Conservation (phyloP, 2,329 filamentous ascomycete species). For the Colletotrichum theobromicola region DNA sequence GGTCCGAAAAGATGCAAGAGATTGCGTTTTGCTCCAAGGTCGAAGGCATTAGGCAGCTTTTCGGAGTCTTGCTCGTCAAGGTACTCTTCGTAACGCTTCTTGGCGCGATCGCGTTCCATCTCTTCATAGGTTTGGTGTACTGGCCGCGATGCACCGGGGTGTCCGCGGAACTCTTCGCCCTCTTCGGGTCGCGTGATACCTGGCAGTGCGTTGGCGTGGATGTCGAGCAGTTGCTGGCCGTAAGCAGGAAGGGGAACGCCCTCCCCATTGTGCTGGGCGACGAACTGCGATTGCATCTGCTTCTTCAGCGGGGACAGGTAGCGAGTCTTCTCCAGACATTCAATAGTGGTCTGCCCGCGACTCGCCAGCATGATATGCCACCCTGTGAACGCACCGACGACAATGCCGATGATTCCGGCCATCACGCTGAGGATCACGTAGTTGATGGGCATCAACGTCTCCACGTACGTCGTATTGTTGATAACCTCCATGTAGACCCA, state of each 20-base stretch:
- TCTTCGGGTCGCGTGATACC: conserved; percentile 83
- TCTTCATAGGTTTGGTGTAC: conserved; percentile 59
- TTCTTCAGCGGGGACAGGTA: conserved; percentile 84
- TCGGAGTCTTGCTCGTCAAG: conserved; percentile 89
- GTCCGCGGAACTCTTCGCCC: conserved; percentile 65
- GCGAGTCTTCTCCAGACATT: conserved; percentile 93
- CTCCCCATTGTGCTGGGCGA: conserved; percentile 58
- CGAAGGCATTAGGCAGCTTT: conserved; percentile 90
- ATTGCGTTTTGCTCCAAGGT: conserved; percentile 84
- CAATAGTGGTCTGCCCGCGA: conserved; percentile 89
- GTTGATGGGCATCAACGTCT: conserved; percentile 85
- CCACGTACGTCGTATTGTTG: conserved; percentile 70
- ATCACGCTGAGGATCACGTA: conserved; percentile 88
- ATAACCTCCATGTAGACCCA: conserved; percentile 91
- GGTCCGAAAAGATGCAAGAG: conserved; percentile 82
- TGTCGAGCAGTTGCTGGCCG: conserved; percentile 78
- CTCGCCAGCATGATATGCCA: conserved; percentile 89
- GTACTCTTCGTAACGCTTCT: conserved; percentile 70
- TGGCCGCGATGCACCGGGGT: conserved; percentile 38
- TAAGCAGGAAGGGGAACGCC: conserved; percentile 61
- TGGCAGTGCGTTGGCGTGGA: conserved; percentile 81
- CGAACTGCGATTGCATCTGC: conserved; percentile 69
- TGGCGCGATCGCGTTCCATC: conserved; percentile 59
- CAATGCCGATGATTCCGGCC: conserved; percentile 88
- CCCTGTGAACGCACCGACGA: conserved; percentile 84